phyloP scores from a whole-genome alignment of 2,329 filamentous ascomycete genomes.

The Clonostachys sp. region DNA sequence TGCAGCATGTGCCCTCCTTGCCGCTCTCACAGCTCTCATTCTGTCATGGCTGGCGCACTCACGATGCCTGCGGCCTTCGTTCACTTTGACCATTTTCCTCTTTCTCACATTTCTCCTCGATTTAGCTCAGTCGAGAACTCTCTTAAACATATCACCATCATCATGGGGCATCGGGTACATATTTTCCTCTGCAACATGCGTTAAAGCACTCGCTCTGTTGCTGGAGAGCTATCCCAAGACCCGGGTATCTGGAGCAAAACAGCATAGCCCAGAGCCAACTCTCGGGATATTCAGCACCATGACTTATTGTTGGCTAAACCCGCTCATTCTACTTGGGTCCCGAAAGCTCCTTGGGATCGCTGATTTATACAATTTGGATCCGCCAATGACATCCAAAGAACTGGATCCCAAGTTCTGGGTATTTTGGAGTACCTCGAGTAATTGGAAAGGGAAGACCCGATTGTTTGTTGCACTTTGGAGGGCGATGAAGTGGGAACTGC shows the following conservation, averaged over 20 bases:
- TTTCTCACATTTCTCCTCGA: conserved; percentile 37
- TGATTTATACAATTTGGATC: conserved; percentile 28
- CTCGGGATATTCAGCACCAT: conserved; percentile 22
- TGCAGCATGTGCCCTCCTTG: conserved; percentile 12
- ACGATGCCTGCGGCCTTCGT: conserved; percentile 31
- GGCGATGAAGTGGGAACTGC: conserved; percentile 20
- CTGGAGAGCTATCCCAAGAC: conserved; percentile 31
- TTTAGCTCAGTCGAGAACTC: conserved; percentile 30
- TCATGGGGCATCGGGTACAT: too few species aligned
- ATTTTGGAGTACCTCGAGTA: too few species aligned
- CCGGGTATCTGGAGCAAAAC: conserved; percentile 16
- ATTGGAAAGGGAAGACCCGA: too few species aligned
- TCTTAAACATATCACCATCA: conserved; percentile 18
- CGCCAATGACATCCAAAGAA: conserved; percentile 12
- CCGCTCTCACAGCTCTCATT: conserved; percentile 15
- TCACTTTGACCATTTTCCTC: conserved; percentile 33
- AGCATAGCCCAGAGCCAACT: conserved; percentile 31
- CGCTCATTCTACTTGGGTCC: conserved; percentile 27
- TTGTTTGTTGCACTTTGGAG: not conserved
- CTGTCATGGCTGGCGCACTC: conserved; percentile 29
- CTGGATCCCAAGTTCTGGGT: not conserved
- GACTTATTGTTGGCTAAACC: conserved; percentile 26
- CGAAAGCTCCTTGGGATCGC: conserved; percentile 19
- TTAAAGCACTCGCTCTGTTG: conserved; percentile 29
- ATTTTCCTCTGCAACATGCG: conserved; percentile 6